Conservation (phyloP, 768 basidiomycete genomes). For the Rhodotorula toruloides region DNA sequence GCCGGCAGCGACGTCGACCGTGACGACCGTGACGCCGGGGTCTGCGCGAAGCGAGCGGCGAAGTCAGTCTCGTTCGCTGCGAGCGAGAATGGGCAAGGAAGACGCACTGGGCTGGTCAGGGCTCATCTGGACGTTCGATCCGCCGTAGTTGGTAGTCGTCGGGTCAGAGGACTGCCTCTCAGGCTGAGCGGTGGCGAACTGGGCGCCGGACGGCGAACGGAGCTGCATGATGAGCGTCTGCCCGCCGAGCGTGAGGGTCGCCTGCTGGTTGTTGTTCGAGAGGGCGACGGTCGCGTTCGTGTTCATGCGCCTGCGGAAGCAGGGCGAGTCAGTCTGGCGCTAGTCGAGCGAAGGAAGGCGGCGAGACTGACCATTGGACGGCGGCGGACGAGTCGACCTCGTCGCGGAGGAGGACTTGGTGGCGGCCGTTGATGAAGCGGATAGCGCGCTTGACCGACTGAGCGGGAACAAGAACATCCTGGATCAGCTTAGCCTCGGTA, state of each 20-base stretch:
- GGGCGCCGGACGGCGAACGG: constrained; percentile 61
- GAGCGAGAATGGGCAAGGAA: too few species aligned
- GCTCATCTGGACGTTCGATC: constrained; percentile 3
- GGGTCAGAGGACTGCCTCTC: constrained; percentile 5
- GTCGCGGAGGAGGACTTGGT: constrained; percentile 87
- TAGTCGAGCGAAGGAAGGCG: background rate
- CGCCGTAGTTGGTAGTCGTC: constrained; percentile 11
- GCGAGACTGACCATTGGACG: constrained; percentile 51
- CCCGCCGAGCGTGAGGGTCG: constrained; percentile 67
- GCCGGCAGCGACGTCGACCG: constrained; percentile 63
- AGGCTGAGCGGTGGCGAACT: constrained; percentile 54
- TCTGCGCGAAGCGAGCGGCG: too few species aligned
- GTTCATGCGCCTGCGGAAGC: constrained; percentile 75
- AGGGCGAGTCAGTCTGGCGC: background rate
- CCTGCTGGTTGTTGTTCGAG: constrained; percentile 57
- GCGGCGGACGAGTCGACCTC: constrained; percentile 59
- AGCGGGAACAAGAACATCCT: background rate
- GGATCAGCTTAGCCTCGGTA: constrained; percentile 20
- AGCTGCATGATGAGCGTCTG: constrained; percentile 62
- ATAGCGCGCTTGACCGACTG: constrained; percentile 71
- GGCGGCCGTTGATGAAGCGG: constrained; percentile 71
- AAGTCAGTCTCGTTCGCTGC: too few species aligned
- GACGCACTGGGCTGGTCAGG: constrained; percentile 48
- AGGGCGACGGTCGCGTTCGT: constrained; percentile 78
- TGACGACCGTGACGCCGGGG: constrained; percentile 70